phyloP scores from a whole-genome alignment of 1,284 basidiomycete genomes.

The Porodaedalea pini region DNA sequence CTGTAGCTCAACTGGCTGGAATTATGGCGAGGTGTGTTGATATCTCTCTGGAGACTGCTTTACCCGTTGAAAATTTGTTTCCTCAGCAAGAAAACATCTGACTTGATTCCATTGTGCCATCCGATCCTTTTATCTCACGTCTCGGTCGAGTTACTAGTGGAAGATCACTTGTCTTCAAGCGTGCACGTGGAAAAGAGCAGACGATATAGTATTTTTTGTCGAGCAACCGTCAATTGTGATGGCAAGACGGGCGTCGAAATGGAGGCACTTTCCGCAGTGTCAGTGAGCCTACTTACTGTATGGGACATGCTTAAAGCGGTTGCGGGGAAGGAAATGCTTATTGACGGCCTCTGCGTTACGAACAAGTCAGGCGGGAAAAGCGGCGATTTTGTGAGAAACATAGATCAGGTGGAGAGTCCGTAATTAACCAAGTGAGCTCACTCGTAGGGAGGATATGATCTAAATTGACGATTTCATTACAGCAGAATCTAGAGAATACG shows the following conservation, averaged over 20 bases:
- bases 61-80: neutral
- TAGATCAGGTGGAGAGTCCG: neutral
- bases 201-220: constrained; percentile 57
- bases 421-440: constrained; percentile 6
- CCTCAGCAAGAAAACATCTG: constrained; percentile 72
- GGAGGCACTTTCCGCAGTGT: constrained; percentile 87
- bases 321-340: constrained; percentile 80
- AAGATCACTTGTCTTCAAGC: constrained; percentile 24
- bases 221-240: constrained; percentile 66
- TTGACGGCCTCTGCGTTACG: constrained; percentile 62
- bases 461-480: no score
- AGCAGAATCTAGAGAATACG: no score
- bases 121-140: constrained; percentile 71
- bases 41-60: neutral
- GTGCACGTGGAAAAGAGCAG: constrained; percentile 13
- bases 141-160: constrained; percentile 54
- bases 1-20: constrained; percentile 77
- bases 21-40: constrained; percentile 57
- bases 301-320: constrained; percentile 95
- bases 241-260: constrained; percentile 90
- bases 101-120: constrained; percentile 85
- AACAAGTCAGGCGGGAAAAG: constrained; percentile 73
- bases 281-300: constrained; percentile 74
- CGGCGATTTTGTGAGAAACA: constrained; percentile 51
- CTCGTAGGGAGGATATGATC: neutral